Evolutionary conservation across 2,329 filamentous ascomycete species (phyloP).

Genomic region (Calonectria pauciramosa): DNA sequence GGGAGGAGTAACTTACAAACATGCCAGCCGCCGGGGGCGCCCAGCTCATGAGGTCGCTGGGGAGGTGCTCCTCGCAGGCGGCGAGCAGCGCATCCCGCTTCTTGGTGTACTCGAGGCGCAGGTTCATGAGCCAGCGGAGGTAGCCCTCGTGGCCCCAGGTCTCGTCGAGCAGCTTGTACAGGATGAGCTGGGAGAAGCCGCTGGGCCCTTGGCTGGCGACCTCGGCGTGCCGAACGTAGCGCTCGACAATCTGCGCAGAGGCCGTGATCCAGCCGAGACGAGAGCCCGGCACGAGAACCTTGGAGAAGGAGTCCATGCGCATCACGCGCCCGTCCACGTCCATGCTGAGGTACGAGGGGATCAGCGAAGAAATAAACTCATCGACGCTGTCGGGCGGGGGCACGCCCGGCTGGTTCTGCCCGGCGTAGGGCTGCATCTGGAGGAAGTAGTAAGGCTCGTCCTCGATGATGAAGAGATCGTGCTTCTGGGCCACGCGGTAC

Average conservation of each 20-base stretch:
- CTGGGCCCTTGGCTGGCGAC: slow-evolving; percentile 87
- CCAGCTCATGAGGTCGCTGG: slow-evolving; percentile 83
- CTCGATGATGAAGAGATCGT: slow-evolving; percentile 89
- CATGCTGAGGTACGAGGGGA: slow-evolving; percentile 81
- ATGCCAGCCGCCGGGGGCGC: slow-evolving; percentile 87
- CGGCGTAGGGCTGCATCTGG: slow-evolving; percentile 84
- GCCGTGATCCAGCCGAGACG: slow-evolving; percentile 92
- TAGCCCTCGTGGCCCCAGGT: slow-evolving; percentile 95
- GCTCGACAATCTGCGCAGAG: slow-evolving; percentile 85
- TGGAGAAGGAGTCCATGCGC: slow-evolving; percentile 93
- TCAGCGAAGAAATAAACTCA: slow-evolving; percentile 75
- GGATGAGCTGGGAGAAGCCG: slow-evolving; percentile 85
- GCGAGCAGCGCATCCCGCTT: slow-evolving; percentile 82
- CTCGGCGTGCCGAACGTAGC: slow-evolving; percentile 86
- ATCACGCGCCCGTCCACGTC: slow-evolving; percentile 90
- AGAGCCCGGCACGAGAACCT: slow-evolving; percentile 87
- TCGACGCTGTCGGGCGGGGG: slow-evolving; percentile 73
- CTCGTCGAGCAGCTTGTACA: slow-evolving; percentile 93
- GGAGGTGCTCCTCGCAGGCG: slow-evolving; percentile 85
- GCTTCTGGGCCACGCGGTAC: slow-evolving; percentile 84
- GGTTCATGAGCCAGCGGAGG: slow-evolving; percentile 87
- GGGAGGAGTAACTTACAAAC: slow-evolving; percentile 90
- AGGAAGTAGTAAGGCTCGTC: slow-evolving; percentile 97
- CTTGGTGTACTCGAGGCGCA: slow-evolving; percentile 84
- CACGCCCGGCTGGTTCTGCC: slow-evolving; percentile 62